phyloP scores from a whole-genome alignment of 169 alveolate species.

The Plasmodium malariae region DNA sequence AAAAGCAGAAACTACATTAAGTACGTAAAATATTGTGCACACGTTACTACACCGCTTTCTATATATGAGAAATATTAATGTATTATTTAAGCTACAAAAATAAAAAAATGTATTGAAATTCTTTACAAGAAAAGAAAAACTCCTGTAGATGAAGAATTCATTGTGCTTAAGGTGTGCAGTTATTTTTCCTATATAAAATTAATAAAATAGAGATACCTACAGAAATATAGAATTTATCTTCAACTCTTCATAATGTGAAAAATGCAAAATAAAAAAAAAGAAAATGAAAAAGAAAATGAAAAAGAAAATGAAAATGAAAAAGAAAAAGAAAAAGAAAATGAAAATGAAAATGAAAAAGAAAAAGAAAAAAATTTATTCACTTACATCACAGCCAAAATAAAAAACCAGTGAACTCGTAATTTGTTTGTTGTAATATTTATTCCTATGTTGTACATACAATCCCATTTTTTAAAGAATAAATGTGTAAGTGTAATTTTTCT shows the following conservation, averaged over 20 bases:
- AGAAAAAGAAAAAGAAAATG: neutral
- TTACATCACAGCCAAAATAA: too few species aligned
- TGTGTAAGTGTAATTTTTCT: neutral
- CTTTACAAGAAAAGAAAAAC: neutral
- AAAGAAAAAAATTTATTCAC: too few species aligned
- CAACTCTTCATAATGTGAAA: neutral
- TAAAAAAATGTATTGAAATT: neutral
- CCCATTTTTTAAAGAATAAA: neutral
- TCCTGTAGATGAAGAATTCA: neutral
- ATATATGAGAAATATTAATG: neutral
- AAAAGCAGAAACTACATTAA: neutral
- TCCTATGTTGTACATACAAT: too few species aligned
- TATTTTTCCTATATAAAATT: neutral
- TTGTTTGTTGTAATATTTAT: too few species aligned
- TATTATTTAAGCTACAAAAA: neutral
- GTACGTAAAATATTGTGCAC: neutral
- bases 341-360: too few species aligned
- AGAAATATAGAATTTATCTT: slow-evolving; percentile 1
- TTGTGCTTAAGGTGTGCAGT: slow-evolving; percentile 31
- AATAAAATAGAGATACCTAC: neutral
- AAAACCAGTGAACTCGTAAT: too few species aligned
- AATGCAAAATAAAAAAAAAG: neutral
- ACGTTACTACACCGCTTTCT: neutral
- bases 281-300: neutral
- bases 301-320: neutral